These are phyloP conservation scores for Strobilomyces dryophilus DNA, from an alignment of 768 basidiomycete species.

Conservation along the genomic window DNA sequence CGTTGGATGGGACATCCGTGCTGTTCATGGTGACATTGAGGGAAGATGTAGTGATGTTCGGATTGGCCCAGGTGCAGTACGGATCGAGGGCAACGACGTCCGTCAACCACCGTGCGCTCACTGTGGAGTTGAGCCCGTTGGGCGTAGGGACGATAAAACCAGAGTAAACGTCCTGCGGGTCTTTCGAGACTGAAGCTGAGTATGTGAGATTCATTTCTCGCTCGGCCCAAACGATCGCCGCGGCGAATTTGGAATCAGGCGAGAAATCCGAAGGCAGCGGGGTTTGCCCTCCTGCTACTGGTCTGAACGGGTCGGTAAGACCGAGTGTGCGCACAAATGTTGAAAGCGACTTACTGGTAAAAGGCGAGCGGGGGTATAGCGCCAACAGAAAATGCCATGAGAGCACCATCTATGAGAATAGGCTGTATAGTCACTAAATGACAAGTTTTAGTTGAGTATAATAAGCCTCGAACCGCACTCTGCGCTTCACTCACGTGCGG, in stretches of 20 bases:
- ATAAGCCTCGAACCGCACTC: background rate
- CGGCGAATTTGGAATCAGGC: slow-evolving; percentile 8
- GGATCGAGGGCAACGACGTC: slow-evolving; percentile 21
- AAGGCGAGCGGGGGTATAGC: slow-evolving; percentile 11
- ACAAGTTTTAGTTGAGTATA: background rate
- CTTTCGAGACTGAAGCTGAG: slow-evolving; percentile 9
- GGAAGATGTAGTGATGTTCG: slow-evolving; percentile 15
- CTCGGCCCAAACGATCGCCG: slow-evolving; percentile 16
- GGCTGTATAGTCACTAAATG: slow-evolving; percentile 10
- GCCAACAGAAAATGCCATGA: slow-evolving; percentile 15
- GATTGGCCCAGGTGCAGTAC: slow-evolving; percentile 19
- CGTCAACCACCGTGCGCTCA: slow-evolving; percentile 21
- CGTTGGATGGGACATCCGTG: background rate
- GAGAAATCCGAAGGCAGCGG: background rate
- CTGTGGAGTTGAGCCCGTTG: slow-evolving; percentile 7
- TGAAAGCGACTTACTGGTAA: background rate
- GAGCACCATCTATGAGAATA: slow-evolving; percentile 8
- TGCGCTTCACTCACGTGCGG: slow-evolving; percentile 10
- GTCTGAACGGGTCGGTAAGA: slow-evolving; percentile 4
- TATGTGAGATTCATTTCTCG: slow-evolving; percentile 10
- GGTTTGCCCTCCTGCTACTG: slow-evolving; percentile 1
- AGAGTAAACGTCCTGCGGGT: slow-evolving; percentile 9
- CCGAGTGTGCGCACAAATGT: background rate
- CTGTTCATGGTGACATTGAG: slow-evolving; percentile 18
- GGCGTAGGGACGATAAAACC: slow-evolving; percentile 10